These are phyloP conservation scores for Cerrena zonata DNA, from an alignment of 1,284 basidiomycete species.

Conservation along the genomic window DNA sequence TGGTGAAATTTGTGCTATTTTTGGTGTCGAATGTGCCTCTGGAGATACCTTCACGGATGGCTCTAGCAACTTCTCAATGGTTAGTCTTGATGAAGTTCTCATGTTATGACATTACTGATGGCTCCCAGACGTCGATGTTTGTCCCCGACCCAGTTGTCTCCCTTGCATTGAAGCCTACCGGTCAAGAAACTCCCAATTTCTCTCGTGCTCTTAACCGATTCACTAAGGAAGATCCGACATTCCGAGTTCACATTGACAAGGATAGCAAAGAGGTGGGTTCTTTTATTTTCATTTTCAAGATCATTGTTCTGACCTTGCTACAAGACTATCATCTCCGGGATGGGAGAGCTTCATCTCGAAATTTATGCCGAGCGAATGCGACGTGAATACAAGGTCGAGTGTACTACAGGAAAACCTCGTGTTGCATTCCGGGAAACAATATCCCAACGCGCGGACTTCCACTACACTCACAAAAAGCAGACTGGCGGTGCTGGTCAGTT, in stretches of 20 bases:
- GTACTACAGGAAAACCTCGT: constrained; percentile 90
- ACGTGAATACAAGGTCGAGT: constrained; percentile 93
- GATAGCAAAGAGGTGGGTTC: constrained; percentile 82
- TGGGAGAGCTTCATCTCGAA: constrained; percentile 98
- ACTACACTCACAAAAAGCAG: constrained; percentile 98
- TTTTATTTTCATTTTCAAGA: constrained; percentile 7
- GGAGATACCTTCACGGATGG: constrained; percentile 98
- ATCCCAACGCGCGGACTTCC: constrained; percentile 76
- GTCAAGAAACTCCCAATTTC: constrained; percentile 91
- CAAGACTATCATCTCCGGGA: constrained; percentile 98
- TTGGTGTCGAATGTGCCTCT: constrained; percentile 97
- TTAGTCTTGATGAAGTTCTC: constrained; percentile 33
- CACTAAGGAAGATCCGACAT: constrained; percentile 99
- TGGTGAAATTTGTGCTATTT: constrained; percentile 99
- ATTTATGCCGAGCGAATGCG: constrained; percentile 99
- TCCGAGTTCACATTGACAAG: constrained; percentile 91
- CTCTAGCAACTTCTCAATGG: constrained; percentile 83
- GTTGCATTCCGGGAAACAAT: constrained; percentile 97
- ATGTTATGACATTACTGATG: background rate
- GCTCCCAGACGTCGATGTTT: constrained; percentile 85
- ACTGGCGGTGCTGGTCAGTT: constrained; percentile 96
- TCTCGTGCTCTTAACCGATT: constrained; percentile 95
- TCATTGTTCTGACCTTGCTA: background rate
- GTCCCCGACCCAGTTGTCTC: constrained; percentile 99
- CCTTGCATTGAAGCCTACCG: constrained; percentile 86